Base-by-base conservation (phyloP, 257 asterid genomes). In the Agastache rugosa region DNA sequence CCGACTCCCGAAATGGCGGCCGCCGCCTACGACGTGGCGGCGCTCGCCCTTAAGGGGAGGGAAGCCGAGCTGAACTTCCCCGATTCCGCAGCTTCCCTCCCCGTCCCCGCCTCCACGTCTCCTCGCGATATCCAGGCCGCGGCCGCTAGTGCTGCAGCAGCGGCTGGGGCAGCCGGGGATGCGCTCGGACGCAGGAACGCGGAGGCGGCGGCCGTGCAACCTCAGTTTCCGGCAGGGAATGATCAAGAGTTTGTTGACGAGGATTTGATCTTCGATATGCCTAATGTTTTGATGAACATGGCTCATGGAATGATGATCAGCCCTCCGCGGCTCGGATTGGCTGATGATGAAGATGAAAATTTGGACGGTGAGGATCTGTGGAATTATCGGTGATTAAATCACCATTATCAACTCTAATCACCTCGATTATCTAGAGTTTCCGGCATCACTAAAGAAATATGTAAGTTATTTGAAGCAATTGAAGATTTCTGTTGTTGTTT, bases 271-370 rank as follows among this genome's bases (percentile, higher is more conserved):
- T 90, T 90, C 60, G 93, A 90, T 68, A 81, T 90, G 96, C 96
- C 96, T 0, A 90, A 90, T 77, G 84, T 90, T 31, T 74, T 90
- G 12, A 29, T 67, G 71, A 85, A 77, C 20, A 90, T 90, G 96
- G 96, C 96, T 12, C 83, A 87, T 7, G 96, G 91, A 4, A 87
- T 90, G 96, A 82, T 90, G 75, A 86, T 90, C 4, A 90, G 93
- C 77, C 96, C 96, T 9, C 96, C 96, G 0, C 82, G 89, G 5
- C 35, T 86, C 29, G 83, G 73, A 27, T 44, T 41, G 3, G 69
- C 56, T 5, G 69, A 45, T 29, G 89, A 34, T 16, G 86, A 84
- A n/a, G 55, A 41, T 34, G 56, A 63, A 5, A 2, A 39, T 23
- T 42, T 11, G 48, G 34, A 45, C 16, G 83, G 83, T n/a, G 80